A percentile compares a stretch with the other conserved stretches of the same genome.
phyloP scores from a whole-genome alignment of 75 land plant species.

The Cryptomeria japonica region DNA sequence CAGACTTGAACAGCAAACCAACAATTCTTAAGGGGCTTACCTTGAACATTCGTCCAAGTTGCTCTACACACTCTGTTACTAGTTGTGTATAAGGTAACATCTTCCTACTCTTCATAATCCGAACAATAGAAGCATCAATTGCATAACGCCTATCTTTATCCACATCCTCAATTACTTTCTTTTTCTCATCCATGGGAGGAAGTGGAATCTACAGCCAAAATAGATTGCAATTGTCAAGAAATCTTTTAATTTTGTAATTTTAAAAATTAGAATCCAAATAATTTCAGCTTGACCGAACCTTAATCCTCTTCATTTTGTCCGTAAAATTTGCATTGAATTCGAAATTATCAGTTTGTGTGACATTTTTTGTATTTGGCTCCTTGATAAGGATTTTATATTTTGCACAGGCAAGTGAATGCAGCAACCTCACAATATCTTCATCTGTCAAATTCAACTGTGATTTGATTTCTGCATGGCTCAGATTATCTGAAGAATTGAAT shows the following conservation, averaged over 20 bases:
- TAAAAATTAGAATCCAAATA: background rate
- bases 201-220: constrained; percentile 65
- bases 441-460: constrained; percentile 76
- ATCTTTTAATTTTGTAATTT: background rate
- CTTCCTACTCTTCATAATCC: constrained; percentile 95
- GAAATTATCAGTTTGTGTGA: constrained; percentile 64
- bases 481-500: constrained; percentile 72
- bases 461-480: constrained; percentile 82
- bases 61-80: constrained; percentile 92
- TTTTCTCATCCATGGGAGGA: constrained; percentile 95
- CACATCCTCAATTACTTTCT: constrained; percentile 92
- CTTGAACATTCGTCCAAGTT: constrained; percentile 91
- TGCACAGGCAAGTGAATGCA: constrained; percentile 92
- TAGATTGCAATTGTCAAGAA: background rate
- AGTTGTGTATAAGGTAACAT: constrained; percentile 75
- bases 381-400: constrained; percentile 85
- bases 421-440: constrained; percentile 85
- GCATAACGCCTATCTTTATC: constrained; percentile 94
- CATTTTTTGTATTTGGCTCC: constrained; percentile 71
- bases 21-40: constrained; percentile 22
- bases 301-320: constrained; percentile 86
- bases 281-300: constrained; percentile 39
- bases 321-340: constrained; percentile 92
- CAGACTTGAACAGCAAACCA: background rate
- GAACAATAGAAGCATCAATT: constrained; percentile 93